Evolutionary conservation across 2,329 filamentous ascomycete species (phyloP).

Genomic region (Fusarium nisikadoi): DNA sequence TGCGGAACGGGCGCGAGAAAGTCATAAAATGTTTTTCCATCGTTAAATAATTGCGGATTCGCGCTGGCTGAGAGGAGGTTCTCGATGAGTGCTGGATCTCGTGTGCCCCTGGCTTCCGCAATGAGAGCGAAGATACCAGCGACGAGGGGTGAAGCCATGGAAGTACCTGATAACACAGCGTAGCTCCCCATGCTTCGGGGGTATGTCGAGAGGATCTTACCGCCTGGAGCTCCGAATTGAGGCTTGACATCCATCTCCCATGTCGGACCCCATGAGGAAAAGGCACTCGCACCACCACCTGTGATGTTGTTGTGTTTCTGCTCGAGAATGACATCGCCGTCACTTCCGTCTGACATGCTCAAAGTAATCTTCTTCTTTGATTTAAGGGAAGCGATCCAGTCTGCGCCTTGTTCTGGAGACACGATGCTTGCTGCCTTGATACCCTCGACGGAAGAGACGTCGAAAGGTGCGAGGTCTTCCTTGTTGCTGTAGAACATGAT

Average conservation of each 20-base stretch:
- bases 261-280: constrained; percentile 69
- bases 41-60: constrained; percentile 61
- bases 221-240: constrained; percentile 65
- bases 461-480: constrained; percentile 48
- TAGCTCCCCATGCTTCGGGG: constrained; percentile 60
- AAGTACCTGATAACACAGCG: constrained; percentile 65
- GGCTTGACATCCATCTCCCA: constrained; percentile 68
- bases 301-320: constrained; percentile 54
- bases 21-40: constrained; percentile 50
- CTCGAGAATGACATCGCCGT: constrained; percentile 50
- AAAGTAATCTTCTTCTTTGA: constrained; percentile 57
- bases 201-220: constrained; percentile 68
- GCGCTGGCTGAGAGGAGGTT: constrained; percentile 61
- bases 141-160: constrained; percentile 68
- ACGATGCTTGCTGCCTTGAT: constrained; percentile 56
- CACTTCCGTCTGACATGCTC: constrained; percentile 55
- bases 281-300: constrained; percentile 63
- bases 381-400: constrained; percentile 57
- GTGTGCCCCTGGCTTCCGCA: constrained; percentile 61
- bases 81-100: constrained; percentile 61
- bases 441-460: constrained; percentile 46
- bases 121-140: constrained; percentile 67
- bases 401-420: constrained; percentile 52
- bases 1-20: constrained; percentile 66
- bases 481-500: constrained; percentile 70